phyloP scores from a whole-genome alignment of 2,329 filamentous ascomycete species.

The Cladophialophora carrionii region DNA sequence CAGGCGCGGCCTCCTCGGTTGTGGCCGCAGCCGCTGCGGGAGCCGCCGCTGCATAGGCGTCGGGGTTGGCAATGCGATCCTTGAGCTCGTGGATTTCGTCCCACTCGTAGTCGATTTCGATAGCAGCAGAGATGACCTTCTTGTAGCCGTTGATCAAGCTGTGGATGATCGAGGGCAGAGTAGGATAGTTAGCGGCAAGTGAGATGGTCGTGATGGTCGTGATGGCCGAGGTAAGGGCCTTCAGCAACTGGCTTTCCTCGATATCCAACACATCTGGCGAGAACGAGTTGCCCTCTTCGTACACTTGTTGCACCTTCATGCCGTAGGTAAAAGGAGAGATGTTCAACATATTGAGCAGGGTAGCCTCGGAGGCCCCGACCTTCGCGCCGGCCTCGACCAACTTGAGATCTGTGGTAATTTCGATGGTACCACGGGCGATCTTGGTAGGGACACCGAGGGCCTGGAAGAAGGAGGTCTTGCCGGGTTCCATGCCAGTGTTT shows the following conservation, averaged over 20 bases:
- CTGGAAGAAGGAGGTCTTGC: constrained; percentile 99
- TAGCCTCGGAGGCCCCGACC: constrained; percentile 98
- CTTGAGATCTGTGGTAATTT: constrained; percentile 98
- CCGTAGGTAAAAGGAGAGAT: constrained; percentile 99
- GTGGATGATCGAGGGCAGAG: constrained; percentile 93
- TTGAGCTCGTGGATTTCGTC: constrained; percentile 96
- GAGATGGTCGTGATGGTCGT: constrained; percentile 87
- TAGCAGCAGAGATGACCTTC: constrained; percentile 86
- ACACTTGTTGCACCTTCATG: constrained; percentile 94
- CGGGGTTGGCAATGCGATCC: constrained; percentile 99
- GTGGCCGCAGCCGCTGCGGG: constrained; percentile 66
- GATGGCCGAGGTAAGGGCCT: constrained; percentile 78
- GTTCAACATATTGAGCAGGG: constrained; percentile 99
- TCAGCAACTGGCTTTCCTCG: constrained; percentile 89
- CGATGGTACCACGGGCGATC: constrained; percentile 99
- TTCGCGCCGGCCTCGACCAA: constrained; percentile 89
- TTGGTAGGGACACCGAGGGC: constrained; percentile 99
- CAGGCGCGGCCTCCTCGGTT: constrained; percentile 56
- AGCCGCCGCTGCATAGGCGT: constrained; percentile 85
- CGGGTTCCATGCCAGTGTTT: constrained; percentile 99
- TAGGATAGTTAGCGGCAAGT: constrained; percentile 91
- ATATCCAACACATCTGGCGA: constrained; percentile 84
- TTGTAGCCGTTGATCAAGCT: constrained; percentile 97
- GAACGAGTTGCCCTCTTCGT: constrained; percentile 97
- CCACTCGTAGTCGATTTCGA: constrained; percentile 92